Evolutionary conservation across 2,329 filamentous ascomycete genomes (phyloP), one percentile per base, ranked within the genome.

Genomic region (Thielaviopsis ethacetica): DNA sequence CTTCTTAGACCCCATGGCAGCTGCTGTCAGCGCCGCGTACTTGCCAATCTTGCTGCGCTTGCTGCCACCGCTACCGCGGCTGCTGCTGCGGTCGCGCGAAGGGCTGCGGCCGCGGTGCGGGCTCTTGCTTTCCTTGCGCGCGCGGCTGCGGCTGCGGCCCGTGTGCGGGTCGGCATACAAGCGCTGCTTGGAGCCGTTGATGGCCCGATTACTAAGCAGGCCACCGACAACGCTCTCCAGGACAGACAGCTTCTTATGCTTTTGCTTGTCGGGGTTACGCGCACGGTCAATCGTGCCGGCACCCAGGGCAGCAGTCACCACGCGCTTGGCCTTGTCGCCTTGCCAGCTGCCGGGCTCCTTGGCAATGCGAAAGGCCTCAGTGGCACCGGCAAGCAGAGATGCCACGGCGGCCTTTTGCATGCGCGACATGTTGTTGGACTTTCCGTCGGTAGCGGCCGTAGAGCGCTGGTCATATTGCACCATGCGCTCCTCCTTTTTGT

Each of bases 301-400:
- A 71, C 88, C 86, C 26, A 81, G 79, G 26, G 91, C 91, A 54
- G 90, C 91, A 22, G 91, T 96, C 54, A 95, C 79, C 62, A 97
- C 82, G 57, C 91, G 88, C 75, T 90, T 93, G 64, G 90, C 88
- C 73, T 96, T 96, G 63, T 88, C 86, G 44, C 91, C 91, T 63
- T 84, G 86, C 90, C 91, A 96, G 51, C 85, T 81, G 58, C 91
- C 91, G 2, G 89, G 86, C 63, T 93, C 86, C 66, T 91, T 95
- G 68, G 91, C 84, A 59, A 90, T 84, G 62, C 88, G 85, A 77
- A 95, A 95, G 50, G 91, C 91, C 71, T 96, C 91, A 58, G 90
- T 86, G 49, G 91, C 91, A 65, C 90, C 91, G 30, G 91, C 91
- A 53, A 95, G 80, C 47, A 96, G 76, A 21, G 91, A 93, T 38